These are phyloP conservation scores for Ciborinia camelliae DNA, from an alignment of 2,329 filamentous ascomycete genomes.

Conservation along the genomic window DNA sequence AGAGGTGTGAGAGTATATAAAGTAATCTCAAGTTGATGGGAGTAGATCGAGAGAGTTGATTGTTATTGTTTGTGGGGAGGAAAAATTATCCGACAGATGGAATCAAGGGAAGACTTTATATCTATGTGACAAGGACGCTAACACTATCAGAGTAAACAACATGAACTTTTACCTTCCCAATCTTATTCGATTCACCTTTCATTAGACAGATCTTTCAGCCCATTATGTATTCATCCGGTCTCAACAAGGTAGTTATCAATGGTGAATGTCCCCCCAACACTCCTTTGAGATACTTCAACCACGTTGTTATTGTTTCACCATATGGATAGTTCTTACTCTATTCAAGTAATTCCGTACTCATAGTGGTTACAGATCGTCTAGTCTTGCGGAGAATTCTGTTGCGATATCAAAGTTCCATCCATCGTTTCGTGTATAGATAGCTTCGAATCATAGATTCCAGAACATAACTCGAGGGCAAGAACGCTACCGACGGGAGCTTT, in stretches of 20 bases:
- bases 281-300: slow-evolving; percentile 14
- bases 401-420: slow-evolving; percentile 5
- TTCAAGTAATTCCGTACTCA: neutral
- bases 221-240: slow-evolving; percentile 6
- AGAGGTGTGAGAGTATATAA: neutral
- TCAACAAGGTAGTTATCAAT: slow-evolving; percentile 15
- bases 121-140: neutral
- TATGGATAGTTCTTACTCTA: slow-evolving; percentile 10
- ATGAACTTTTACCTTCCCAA: neutral
- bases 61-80: neutral
- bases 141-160: slow-evolving; percentile 12
- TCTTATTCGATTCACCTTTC: neutral
- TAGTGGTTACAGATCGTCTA: neutral
- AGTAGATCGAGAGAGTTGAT: neutral
- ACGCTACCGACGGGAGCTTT: slow-evolving; percentile 9
- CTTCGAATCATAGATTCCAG: slow-evolving; percentile 7
- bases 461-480: slow-evolving; percentile 9
- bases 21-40: neutral
- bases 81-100: neutral
- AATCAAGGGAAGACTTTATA: neutral
- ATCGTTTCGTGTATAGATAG: slow-evolving; percentile 5
- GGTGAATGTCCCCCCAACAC: slow-evolving; percentile 9
- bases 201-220: neutral
- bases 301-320: slow-evolving; percentile 16
- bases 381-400: slow-evolving; percentile 12